Evolutionary conservation across 495 filamentous ascomycete species (phyloP), one percentile per base, ranked within the genome.

Genomic region (Parachaetomium inaequale): DNA sequence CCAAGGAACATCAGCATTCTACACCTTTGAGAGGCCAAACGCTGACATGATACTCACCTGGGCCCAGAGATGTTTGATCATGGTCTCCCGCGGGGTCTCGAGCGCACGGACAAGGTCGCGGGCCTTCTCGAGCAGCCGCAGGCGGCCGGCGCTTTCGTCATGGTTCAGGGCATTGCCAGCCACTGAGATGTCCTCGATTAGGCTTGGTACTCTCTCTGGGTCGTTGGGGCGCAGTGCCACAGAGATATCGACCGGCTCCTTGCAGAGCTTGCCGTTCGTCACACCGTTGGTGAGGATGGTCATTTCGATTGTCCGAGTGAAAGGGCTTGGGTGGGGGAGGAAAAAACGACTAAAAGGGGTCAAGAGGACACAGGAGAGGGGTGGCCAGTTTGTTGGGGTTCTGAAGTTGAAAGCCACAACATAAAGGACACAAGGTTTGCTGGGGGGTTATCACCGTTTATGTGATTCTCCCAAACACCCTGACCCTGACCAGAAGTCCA

Each of bases 81-180:
- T 68, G 23, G 68, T 73, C 67, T 76, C 74, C 0, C 72, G 64
- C 7, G 74, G 74, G 17, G 70, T 73, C 54, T 75, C 70, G 14
- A 75, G 66, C 0, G 72, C 68, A 1, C 61, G 61, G 14, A 68
- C 60, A 2, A 76, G 62, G 12, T 59, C 45, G 14, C 69, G 66
- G 21, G 72, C 70, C 29, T 69, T 66, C 11, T 59, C 70, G 38
- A 72, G 63, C 29, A 75, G 57, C 8, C 17, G 17, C 3, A 64
- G 55, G 15, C 68, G 63, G 26, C 43, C 61, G 15, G 54, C 56
- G 10, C 45, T 25, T 8, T 61, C 59, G 58, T 68, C 56, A 12
- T 23, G 23, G 3, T 34, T 32, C 23, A 63, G 40, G 23, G 19
- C 34, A 6, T 40, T 7, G 12, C 21, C 52, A 38, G 7, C 34